phyloP scores from a whole-genome alignment of 202 grass and related monocot species.

The Bolboschoenoplectus hybrid region DNA sequence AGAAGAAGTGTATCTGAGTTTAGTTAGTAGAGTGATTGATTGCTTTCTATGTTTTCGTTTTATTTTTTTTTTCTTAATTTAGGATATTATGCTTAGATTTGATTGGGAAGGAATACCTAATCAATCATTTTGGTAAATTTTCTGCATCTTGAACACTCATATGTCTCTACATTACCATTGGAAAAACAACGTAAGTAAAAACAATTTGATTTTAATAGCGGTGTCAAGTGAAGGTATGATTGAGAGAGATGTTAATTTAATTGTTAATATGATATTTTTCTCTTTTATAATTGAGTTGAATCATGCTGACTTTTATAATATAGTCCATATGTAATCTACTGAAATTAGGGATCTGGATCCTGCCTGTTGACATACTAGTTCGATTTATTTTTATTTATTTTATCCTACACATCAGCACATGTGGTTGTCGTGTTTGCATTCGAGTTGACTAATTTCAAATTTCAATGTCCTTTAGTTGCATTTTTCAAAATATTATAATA shows the following conservation, averaged over 20 bases:
- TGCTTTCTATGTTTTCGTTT: neutral
- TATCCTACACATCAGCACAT: conserved; percentile 14
- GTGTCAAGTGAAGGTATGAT: neutral
- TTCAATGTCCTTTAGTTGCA: neutral
- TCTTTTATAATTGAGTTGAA: conserved; percentile 25
- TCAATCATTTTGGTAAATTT: neutral
- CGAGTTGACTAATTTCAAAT: conserved; percentile 27
- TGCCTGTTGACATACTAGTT: neutral
- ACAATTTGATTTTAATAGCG: neutral
- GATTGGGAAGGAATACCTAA: conserved; percentile 3
- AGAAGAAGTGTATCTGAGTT: neutral
- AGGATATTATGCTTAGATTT: neutral
- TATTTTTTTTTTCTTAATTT: neutral
- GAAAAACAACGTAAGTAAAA: neutral
- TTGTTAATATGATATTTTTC: conserved; percentile 13
- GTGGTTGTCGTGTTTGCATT: conserved; percentile 26
- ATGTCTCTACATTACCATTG: neutral
- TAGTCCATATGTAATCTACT: neutral
- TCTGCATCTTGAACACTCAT: neutral
- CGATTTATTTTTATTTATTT: neutral
- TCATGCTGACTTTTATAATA: neutral
- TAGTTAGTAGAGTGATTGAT: neutral
- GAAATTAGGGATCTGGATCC: conserved; percentile 26
- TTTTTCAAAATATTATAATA: conserved; percentile 15
- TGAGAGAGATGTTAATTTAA: neutral